Evolutionary conservation across 1,284 basidiomycete genomes (phyloP), one percentile per base, ranked within the genome.

Genomic region (Marasmius tenuissimus): DNA sequence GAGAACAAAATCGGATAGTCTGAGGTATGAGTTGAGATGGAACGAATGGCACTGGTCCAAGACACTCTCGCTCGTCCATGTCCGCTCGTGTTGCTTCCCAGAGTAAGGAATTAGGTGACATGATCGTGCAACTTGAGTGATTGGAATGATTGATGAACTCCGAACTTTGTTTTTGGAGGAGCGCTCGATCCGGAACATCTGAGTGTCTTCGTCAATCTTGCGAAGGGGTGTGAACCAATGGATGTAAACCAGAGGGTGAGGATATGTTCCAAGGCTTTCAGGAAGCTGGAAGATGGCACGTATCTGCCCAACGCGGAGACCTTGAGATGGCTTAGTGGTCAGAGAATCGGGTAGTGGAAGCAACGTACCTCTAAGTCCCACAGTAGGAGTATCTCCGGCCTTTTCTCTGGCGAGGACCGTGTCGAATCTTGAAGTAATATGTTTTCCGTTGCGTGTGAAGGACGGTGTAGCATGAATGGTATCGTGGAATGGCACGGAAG

Each of bases 221-320:
- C 54, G 57, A n/a, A 66, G 59, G 6, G 65, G 65, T 39, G 51
- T 66, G 54, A 53, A 66, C 63, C 63, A 65, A 38, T 66, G 56
- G 14, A 66, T 33, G 22, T 58, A 66, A 1, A 57, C 63, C 6
- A 66, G 63, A 8, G 60, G 63, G 14, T 51, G 45, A 2, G 38
- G 20, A 35, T 58, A 54, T 18, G 12, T 27, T 33, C 47, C 52
- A 35, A 60, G 57, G 22, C 61, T 59, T 4, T 52, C 33, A 5
- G 63, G 65, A 3, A 63, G 61, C 3, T 59, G 50, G 54, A 64
- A 66, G 1, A 64, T 51, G 18, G 54, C 51, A 20, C 59, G 61
- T 3, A 64, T 57, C 10, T 58, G 60, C n/a, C 38, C 63, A 27
- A 61, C 14, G 18, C 27, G 57, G 35, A 64, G 47, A 9, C 55